phyloP scores from a whole-genome alignment of 2,329 filamentous ascomycete species.

The Piedraia hortae region DNA sequence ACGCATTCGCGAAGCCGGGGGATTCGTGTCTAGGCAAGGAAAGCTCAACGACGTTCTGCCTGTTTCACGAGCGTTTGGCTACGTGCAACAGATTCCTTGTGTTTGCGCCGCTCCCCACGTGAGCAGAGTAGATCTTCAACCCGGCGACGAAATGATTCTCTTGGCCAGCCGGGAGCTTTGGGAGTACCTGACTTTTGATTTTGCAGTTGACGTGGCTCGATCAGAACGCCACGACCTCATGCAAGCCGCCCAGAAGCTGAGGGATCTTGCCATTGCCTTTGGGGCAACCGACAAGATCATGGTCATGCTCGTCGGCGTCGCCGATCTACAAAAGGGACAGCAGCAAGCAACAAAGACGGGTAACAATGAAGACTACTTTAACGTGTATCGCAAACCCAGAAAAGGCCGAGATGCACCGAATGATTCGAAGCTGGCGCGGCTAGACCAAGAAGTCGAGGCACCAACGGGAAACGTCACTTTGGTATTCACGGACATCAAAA shows the following conservation, averaged over 20 bases:
- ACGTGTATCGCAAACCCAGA: constrained; percentile 35
- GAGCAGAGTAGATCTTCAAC: constrained; percentile 46
- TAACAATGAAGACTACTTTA: constrained; percentile 42
- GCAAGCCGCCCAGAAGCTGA: constrained; percentile 78
- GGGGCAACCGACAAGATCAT: constrained; percentile 86
- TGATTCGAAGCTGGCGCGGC: constrained; percentile 62
- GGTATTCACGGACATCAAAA: constrained; percentile 97
- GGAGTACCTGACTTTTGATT: constrained; percentile 73
- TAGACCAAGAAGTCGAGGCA: constrained; percentile 74
- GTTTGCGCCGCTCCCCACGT: constrained; percentile 80
- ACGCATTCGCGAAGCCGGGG: constrained; percentile 77
- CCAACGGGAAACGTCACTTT: constrained; percentile 77
- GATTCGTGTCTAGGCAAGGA: constrained; percentile 84
- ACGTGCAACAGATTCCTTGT: constrained; percentile 72
- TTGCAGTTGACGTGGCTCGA: constrained; percentile 75
- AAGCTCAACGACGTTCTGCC: constrained; percentile 76
- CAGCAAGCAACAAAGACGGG: constrained; percentile 46
- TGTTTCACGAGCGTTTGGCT: constrained; percentile 85
- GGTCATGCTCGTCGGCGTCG: constrained; percentile 94
- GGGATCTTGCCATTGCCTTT: constrained; percentile 86
- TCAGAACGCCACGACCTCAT: constrained; percentile 74
- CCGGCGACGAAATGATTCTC: constrained; percentile 80
- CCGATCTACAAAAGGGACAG: constrained; percentile 67
- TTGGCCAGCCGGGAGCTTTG: constrained; percentile 80
- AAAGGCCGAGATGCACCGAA: constrained; percentile 30